Conservation (phyloP, 1,139 yeast genomes). For the Meyerozyma athensensis region DNA sequence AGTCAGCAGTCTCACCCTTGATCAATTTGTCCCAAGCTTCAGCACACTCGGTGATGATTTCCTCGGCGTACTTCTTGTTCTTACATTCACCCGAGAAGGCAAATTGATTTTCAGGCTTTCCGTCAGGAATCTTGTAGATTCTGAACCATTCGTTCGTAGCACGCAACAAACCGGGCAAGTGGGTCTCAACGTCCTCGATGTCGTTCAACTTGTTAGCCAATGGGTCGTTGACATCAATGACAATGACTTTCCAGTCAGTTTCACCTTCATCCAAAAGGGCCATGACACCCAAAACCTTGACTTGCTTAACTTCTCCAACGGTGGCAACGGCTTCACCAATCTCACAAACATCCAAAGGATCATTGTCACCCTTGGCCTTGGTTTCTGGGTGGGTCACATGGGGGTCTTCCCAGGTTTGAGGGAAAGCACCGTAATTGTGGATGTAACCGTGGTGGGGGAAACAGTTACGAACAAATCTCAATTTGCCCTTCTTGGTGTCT, state of each 20-base stretch:
- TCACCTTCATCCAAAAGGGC: constrained; percentile 97
- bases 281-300: constrained; percentile 87
- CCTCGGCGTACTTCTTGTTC: constrained; percentile 64
- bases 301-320: constrained; percentile 75
- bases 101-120: constrained; percentile 82
- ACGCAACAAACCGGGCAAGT: constrained; percentile 81
- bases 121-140: constrained; percentile 91
- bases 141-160: constrained; percentile 92
- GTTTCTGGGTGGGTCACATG: constrained; percentile 31
- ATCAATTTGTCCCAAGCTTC: constrained; percentile 74
- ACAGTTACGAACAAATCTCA: constrained; percentile 82
- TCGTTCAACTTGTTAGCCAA: constrained; percentile 70
- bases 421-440: constrained; percentile 96
- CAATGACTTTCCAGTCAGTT: constrained; percentile 95
- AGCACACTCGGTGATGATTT: constrained; percentile 68
- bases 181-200: constrained; percentile 74
- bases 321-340: constrained; percentile 70
- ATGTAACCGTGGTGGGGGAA: constrained; percentile 97
- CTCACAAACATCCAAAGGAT: constrained; percentile 95
- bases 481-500: constrained; percentile 87
- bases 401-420: constrained; percentile 95
- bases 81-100: constrained; percentile 81
- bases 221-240: constrained; percentile 78
- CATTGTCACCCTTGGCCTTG: constrained; percentile 79
- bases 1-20: constrained; percentile 45